Base-by-base conservation (phyloP, 2,329 filamentous ascomycete genomes). In the Lachnellula willkommii region DNA sequence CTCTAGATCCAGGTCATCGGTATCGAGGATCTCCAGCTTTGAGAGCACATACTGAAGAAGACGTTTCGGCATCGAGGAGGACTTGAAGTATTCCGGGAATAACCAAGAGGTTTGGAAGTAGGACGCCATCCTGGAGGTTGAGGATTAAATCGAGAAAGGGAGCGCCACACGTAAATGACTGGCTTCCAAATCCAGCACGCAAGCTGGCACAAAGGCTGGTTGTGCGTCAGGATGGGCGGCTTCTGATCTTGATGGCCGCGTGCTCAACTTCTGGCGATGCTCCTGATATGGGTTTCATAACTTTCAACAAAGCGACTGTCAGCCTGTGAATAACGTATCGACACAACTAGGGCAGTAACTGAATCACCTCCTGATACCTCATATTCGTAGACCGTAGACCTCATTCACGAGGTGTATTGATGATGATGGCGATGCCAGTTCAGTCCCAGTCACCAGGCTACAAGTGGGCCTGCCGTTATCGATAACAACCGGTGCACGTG, bases 11-110 rank as follows among this genome's bases (percentile, higher is more conserved):
- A 96, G 77, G 12, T 88, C 86, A 68, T 95, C 88, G 55, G 90
- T 88, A 68, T 97, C 94, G 57, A 99, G 82, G 54, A 96, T 79
- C 65, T 95, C 91, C 57, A 96, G 79, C 56, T 87, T 85, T 24
- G 88, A 87, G 43, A 99, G 77, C 50, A 87, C 90, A 76, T 94
- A 96, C 64, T 90, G 87, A 62, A 97, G 81, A 66, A 97, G 80
- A 71, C 88, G 85, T 80, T 94, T 95, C 75, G 92, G 89, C 78
- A 95, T 90, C 64, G 83, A 89, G 61, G 90, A 68, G 17, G 60
- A 54, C 54, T 64, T 62, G 43, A 69, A 66, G 53, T 66, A 68
- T 17, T 62, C 59, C 37, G 64, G 63, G n/a, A 47, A 47, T 15
- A 32, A 47, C 45, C 45, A 47, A 45, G 42, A 45, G 45, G 22